Evolutionary conservation across 371 early-diverging fungal genomes (phyloP), one percentile per base, ranked within the genome.

Genomic region (Conidiobolus incongruus): DNA sequence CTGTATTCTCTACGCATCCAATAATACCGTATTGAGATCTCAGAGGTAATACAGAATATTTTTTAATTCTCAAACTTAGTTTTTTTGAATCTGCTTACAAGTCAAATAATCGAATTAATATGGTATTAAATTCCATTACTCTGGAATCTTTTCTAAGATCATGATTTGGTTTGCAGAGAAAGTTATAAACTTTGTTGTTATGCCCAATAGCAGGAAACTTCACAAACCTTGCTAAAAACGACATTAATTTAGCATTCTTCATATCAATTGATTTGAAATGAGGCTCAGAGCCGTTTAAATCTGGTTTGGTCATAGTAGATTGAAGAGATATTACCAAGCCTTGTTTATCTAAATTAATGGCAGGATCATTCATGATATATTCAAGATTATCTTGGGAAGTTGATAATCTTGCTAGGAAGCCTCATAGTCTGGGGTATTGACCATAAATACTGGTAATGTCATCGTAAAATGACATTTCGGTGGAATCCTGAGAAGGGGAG

Each of bases 141-240:
- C 97, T 67, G 21, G 83, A 77, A 60, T 99, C 99, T 60, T 94
- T 97, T 36, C 98, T 71, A 21, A 99, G 58, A 63, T 99, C 98
- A 56, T 99, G 99, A 49, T 92, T 85, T 15, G 78, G 78, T 57
- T 99, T 99, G 56, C 92, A 85, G 41, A 99, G 53, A 43, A 93
- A 95, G 8, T 64, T 61, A 56, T 95, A 94, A 5, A 49, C 52
- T 7, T 58, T 53, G 0, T 95, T 94, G 61, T 98, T 83, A 40
- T 68, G 72, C 0, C 93, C 98, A 0, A 71, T 41, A 1, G 94
- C 52, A 0, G 70, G 63, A 23, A 99, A 71, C 47, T 76, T 81
- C 40, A 88, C 87, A 1, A 99, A 99, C 35, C 65, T 63, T 52
- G 90, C 89, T 8, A 98, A 55, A 8, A 92, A 91, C 2, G 57